Base-by-base conservation (phyloP, 306 rosid species). In the Acmispon strigosus region DNA sequence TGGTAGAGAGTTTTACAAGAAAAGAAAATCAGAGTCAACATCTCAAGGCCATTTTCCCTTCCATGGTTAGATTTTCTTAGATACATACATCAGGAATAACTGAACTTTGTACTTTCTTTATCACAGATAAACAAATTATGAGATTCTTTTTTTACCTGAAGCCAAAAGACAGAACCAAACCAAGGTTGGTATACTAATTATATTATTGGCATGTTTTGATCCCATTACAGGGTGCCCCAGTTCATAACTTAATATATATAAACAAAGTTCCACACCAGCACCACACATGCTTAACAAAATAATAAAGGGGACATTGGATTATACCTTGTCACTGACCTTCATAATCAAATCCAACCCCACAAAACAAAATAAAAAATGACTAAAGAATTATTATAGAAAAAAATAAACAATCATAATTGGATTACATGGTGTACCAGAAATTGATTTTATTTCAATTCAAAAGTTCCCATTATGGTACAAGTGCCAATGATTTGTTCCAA, bases 401-500 rank as follows among this genome's bases (percentile, higher is more conserved):
- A 7, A 63, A 42, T 29, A 7, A 55, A 55, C 14, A 39, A 72
- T 6, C 55, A 64, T 39, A 18, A 20, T 62, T 62, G 56, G 53
- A 77, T 77, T 47, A 45, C 22, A 62, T 42, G 73, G 62, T 71
- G 47, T 55, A 62, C 62, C 77, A 57, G 16, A 73, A 51, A 57
- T 32, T 59, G 79, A 79, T 79, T 69, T 62, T n/a, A 55, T 74
- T 53, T 45, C 1, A 62, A 69, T 69, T 53, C 37, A 74, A 53
- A 52, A 67, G 44, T 20, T 17, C 3, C 22, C 13, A 73, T 61
- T 24, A 73, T 79, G 54, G 37, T 29, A 58, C 32, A 48, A 54
- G 2, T 20, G 18, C 71, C 22, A 60, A 73, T 73, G 39, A 73
- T 78, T 73, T 50, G 78, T 36, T 45, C 39, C 39, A 2, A 51